phyloP scores from a whole-genome alignment of 2,329 filamentous ascomycete species.

The Bipolaris victoriae region DNA sequence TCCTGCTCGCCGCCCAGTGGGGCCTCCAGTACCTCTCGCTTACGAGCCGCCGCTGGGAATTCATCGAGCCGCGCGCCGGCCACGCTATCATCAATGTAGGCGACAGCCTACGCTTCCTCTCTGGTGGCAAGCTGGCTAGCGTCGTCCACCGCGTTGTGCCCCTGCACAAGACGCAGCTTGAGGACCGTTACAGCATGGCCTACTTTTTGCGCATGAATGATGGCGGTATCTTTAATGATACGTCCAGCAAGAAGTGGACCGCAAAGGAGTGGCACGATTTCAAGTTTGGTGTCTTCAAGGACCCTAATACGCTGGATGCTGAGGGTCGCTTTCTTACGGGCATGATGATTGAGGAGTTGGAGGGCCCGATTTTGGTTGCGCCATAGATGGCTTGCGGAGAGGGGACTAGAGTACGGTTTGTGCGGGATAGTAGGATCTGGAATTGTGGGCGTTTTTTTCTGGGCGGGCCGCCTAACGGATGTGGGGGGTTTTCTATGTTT shows the following conservation, averaged over 20 bases:
- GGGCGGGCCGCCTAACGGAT: too few species aligned
- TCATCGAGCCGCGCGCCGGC: constrained; percentile 32
- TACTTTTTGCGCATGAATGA: constrained; percentile 6
- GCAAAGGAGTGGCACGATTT: not conserved
- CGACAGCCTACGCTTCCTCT: constrained; percentile 27
- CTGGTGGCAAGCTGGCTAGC: constrained; percentile 5
- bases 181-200: constrained; percentile 13
- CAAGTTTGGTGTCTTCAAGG: not conserved
- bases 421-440: too few species aligned
- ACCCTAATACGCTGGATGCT: not conserved
- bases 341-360: not conserved
- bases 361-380: not conserved
- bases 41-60: constrained; percentile 56
- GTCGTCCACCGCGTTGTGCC: constrained; percentile 17
- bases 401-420: too few species aligned
- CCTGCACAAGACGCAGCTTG: not conserved
- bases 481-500: too few species aligned
- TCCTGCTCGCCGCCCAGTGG: constrained; percentile 50
- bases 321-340: not conserved
- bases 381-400: too few species aligned
- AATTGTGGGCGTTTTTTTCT: too few species aligned
- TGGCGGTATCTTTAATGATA: not conserved
- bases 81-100: constrained; percentile 47
- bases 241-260: not conserved
- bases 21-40: constrained; percentile 39